Conservation (phyloP, 257 asterid species). For the Fraxinus cuspidata region DNA sequence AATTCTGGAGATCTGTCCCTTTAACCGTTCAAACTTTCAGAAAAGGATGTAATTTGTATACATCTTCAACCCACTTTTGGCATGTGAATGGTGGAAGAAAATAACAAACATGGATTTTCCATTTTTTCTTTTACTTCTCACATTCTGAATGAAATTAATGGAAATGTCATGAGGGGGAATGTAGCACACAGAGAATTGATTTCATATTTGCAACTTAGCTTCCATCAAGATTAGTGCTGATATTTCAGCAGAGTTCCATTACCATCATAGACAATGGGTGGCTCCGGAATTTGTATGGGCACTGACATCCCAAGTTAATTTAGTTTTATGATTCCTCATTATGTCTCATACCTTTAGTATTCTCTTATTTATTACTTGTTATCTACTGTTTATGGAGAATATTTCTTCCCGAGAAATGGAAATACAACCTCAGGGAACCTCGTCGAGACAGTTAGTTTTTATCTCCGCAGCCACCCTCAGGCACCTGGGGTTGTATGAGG, state of each 20-base stretch:
- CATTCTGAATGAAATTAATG: not conserved
- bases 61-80: not conserved
- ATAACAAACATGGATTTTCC: not conserved
- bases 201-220: not conserved
- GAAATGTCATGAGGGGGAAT: too few relatives aligned
- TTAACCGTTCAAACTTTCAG: too few relatives aligned
- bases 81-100: not conserved
- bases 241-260: not conserved
- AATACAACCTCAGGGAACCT: not conserved
- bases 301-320: not conserved
- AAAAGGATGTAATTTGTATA: too few relatives aligned
- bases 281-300: not conserved
- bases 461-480: not conserved
- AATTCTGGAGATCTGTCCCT: too few relatives aligned
- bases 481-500: not conserved
- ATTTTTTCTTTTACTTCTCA: not conserved
- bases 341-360: too few relatives aligned
- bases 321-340: not conserved
- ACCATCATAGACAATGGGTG: too few relatives aligned
- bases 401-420: not conserved
- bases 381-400: not conserved
- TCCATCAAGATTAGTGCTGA: not conserved
- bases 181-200: not conserved
- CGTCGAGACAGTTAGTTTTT: not conserved
- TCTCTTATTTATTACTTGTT: not conserved